Evolutionary conservation across 106 monocot genomes (phyloP).

Genomic region (Dendrobium huoshanense): DNA sequence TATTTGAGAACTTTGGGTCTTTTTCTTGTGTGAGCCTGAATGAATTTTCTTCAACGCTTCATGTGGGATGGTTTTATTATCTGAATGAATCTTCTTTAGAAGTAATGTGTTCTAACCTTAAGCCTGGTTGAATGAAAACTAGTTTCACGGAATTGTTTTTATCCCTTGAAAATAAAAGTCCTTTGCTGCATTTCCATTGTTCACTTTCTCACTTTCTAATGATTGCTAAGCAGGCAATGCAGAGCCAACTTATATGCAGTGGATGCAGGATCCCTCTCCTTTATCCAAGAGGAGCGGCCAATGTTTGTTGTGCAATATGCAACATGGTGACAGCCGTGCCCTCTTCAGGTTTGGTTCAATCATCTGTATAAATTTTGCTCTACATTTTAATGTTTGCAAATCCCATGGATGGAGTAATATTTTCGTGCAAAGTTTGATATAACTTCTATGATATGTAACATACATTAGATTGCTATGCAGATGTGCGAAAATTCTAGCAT

Average conservation of each 20-base stretch:
- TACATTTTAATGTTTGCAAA: neutral
- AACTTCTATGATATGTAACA: neutral
- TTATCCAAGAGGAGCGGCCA: conserved; percentile 53
- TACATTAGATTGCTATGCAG: too few relatives aligned
- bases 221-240: conserved; percentile 29
- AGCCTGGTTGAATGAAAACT: neutral
- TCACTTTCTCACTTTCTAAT: neutral
- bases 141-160: neutral
- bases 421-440: neutral
- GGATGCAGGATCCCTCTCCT: conserved; percentile 63
- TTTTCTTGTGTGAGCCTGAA: neutral
- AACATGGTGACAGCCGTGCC: conserved; percentile 38
- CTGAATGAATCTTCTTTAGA: neutral
- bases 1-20: neutral
- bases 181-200: neutral
- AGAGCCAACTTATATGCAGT: conserved; percentile 60
- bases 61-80: neutral
- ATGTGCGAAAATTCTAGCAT: too few relatives aligned
- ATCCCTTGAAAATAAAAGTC: neutral
- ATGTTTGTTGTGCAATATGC: conserved; percentile 68
- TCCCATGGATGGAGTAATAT: neutral
- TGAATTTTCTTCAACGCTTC: neutral
- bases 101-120: neutral
- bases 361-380: neutral
- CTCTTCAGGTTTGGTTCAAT: conserved; percentile 29